Percentiles rank a stretch among this genome's conserved stretches.
These are phyloP conservation scores for Ceratocystis smalleyi DNA, from an alignment of 2,329 filamentous ascomycete genomes.

Conservation along the genomic window DNA sequence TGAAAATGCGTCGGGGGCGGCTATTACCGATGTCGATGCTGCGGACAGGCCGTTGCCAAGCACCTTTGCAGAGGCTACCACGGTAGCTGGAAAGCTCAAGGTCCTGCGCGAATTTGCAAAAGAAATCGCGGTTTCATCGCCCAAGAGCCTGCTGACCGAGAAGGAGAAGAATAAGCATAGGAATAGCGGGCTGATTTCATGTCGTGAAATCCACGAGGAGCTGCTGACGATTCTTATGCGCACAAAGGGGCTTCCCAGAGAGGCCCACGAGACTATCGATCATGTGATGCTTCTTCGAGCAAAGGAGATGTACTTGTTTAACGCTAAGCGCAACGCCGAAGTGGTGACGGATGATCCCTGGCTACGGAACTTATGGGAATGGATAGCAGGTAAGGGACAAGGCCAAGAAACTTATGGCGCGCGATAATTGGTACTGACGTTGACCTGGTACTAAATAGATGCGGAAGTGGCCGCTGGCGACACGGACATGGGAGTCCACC, in stretches of 20 bases:
- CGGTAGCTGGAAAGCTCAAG: constrained; percentile 35
- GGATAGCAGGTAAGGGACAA: constrained; percentile 44
- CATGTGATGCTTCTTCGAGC: constrained; percentile 45
- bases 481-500: constrained; percentile 53
- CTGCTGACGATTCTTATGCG: constrained; percentile 33
- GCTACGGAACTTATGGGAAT: constrained; percentile 66
- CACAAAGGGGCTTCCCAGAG: constrained; percentile 32
- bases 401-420: too few species aligned
- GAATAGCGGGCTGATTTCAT: constrained; percentile 28
- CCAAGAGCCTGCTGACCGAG: constrained; percentile 8
- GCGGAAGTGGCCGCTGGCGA: constrained; percentile 49
- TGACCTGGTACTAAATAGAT: constrained; percentile 26
- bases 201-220: constrained; percentile 42
- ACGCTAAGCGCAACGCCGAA: constrained; percentile 47
- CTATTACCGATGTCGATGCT: constrained; percentile 27
- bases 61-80: constrained; percentile 28
- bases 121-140: constrained; percentile 1
- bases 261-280: constrained; percentile 38
- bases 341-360: constrained; percentile 58
- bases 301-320: constrained; percentile 46
- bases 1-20: not conserved
- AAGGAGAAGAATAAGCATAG: constrained; percentile 14
- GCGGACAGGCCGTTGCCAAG: constrained; percentile 26
- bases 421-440: not conserved
- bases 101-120: constrained; percentile 29